phyloP scores from a whole-genome alignment of 345 rosid genomes.

The Gossypium mustelinum region DNA sequence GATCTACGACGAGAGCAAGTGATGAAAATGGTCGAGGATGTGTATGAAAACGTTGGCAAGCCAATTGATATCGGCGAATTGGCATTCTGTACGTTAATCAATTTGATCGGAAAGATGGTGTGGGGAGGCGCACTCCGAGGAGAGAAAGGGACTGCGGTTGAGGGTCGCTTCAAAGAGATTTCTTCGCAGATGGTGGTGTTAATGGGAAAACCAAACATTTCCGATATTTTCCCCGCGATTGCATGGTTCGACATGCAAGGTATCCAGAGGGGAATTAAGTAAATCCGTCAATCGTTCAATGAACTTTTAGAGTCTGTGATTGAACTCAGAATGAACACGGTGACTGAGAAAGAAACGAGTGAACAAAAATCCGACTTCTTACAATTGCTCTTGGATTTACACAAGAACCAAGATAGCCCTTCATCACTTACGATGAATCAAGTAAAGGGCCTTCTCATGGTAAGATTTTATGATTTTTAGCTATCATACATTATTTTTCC shows the following conservation, averaged over 20 bases:
- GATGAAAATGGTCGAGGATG: too few species aligned
- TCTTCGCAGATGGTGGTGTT: not conserved
- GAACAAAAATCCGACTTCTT: slow-evolving; percentile 19
- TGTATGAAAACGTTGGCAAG: too few species aligned
- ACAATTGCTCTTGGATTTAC: slow-evolving; percentile 27
- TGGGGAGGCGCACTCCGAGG: slow-evolving; percentile 31
- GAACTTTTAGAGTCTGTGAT: slow-evolving; percentile 20
- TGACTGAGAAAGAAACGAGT: not conserved
- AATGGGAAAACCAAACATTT: too few species aligned
- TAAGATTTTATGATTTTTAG: slow-evolving; percentile 7
- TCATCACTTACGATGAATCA: slow-evolving; percentile 19
- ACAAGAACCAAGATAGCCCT: slow-evolving; percentile 11
- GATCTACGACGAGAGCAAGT: too few species aligned
- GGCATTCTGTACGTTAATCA: too few species aligned
- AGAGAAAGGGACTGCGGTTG: not conserved
- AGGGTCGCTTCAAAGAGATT: slow-evolving; percentile 14
- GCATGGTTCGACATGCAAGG: too few species aligned
- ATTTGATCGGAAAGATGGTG: slow-evolving; percentile 18
- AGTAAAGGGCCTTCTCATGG: slow-evolving; percentile 35
- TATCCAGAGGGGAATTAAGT: not conserved
- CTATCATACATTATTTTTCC: not conserved
- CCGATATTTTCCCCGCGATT: too few species aligned
- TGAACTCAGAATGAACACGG: slow-evolving; percentile 2
- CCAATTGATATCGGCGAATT: too few species aligned
- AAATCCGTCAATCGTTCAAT: slow-evolving; percentile 5